A percentile compares a stretch with the other conserved stretches of the same genome.
Evolutionary conservation across 345 rosid genomes (phyloP).

Genomic region (Brassica nigra): DNA sequence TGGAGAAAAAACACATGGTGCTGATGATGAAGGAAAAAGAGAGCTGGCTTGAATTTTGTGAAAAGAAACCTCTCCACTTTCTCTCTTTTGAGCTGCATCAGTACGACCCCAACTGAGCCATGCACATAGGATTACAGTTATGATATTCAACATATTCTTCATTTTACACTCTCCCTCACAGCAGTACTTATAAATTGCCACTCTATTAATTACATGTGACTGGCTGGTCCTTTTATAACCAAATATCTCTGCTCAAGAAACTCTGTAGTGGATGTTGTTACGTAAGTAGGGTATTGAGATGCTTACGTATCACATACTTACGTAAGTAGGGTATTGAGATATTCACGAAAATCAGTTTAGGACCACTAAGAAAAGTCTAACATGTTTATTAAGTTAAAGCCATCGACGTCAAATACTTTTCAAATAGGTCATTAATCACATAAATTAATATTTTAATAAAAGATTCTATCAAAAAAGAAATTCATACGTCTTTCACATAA

Average conservation of each 20-base stretch:
- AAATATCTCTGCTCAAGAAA: neutral
- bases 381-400: too few relatives aligned
- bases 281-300: too few relatives aligned
- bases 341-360: too few relatives aligned
- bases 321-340: neutral
- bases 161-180: slow-evolving; percentile 26
- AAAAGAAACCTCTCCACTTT: slow-evolving; percentile 2
- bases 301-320: too few relatives aligned
- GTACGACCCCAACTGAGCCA: slow-evolving; percentile 21
- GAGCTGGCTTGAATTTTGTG: slow-evolving; percentile 50
- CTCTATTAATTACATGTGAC: slow-evolving; percentile 20
- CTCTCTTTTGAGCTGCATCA: slow-evolving; percentile 34
- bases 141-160: slow-evolving; percentile 9
- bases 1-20: slow-evolving; percentile 50
- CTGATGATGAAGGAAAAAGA: slow-evolving; percentile 53
- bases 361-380: too few relatives aligned
- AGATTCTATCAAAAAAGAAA: too few relatives aligned
- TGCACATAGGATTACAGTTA: slow-evolving; percentile 24
- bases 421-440: too few relatives aligned
- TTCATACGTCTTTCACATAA: too few relatives aligned
- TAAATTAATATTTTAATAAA: too few relatives aligned
- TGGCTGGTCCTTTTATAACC: slow-evolving; percentile 36
- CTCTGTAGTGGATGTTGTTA: slow-evolving; percentile 32
- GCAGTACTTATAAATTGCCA: slow-evolving; percentile 12
- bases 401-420: too few relatives aligned